phyloP scores from a whole-genome alignment of 768 basidiomycete species.

The Amylocystis lapponica region DNA sequence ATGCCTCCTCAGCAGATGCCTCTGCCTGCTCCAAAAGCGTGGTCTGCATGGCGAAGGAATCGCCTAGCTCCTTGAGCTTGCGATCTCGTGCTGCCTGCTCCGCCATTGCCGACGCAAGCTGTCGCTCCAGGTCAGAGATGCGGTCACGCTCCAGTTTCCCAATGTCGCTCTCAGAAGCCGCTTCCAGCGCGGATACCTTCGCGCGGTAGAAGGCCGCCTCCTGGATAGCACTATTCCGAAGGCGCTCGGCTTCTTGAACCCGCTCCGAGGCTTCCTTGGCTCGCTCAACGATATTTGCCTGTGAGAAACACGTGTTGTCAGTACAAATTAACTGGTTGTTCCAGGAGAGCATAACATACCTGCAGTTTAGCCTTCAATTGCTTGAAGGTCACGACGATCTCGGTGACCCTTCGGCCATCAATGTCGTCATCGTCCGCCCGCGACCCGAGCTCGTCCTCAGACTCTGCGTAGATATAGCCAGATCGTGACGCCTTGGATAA shows the following conservation, averaged over 20 bases:
- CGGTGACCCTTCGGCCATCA: conserved; percentile 50
- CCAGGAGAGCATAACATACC: conserved; percentile 40
- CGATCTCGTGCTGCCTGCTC: conserved; percentile 65
- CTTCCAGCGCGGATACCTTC: conserved; percentile 85
- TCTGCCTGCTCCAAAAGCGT: conserved; percentile 75
- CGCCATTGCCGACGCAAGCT: conserved; percentile 52
- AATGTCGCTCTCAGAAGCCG: conserved; percentile 54
- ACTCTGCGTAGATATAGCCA: conserved; percentile 64
- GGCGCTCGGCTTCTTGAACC: conserved; percentile 72
- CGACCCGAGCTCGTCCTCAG: conserved; percentile 39
- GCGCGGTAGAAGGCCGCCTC: conserved; percentile 96
- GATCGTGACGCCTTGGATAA: conserved; percentile 67
- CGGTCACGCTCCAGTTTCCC: conserved; percentile 76
- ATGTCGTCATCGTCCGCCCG: conserved; percentile 34
- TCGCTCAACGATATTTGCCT: conserved; percentile 74
- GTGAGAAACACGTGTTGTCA: conserved; percentile 1
- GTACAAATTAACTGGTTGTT: neutral
- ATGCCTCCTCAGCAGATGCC: conserved; percentile 67
- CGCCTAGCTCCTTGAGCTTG: conserved; percentile 64
- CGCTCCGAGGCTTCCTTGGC: conserved; percentile 72
- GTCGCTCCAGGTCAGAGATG: conserved; percentile 64
- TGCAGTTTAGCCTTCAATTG: conserved; percentile 83
- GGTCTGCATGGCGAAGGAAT: conserved; percentile 73
- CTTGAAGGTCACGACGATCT: conserved; percentile 79
- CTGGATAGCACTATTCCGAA: conserved; percentile 74